Evolutionary conservation across 192 early-diverging fungal genomes (phyloP).

Genomic region (Entomortierella chlamydospora): DNA sequence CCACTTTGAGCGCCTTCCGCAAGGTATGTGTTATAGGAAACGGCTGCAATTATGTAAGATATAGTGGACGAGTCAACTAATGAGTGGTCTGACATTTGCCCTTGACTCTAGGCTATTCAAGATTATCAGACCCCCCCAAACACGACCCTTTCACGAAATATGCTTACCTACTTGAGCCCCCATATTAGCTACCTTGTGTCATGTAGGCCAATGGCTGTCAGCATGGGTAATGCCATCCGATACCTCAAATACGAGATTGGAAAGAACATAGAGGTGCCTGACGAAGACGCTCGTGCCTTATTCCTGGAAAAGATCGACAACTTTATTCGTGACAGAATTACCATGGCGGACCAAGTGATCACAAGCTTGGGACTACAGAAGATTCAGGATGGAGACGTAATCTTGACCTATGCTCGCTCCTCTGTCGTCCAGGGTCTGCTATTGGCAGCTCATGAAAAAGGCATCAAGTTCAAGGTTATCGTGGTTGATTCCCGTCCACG

Average conservation of each 20-base stretch:
- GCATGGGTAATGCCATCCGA: conserved; percentile 94
- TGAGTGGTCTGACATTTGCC: background rate
- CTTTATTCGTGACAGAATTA: conserved; percentile 94
- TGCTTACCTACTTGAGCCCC: conserved; percentile 84
- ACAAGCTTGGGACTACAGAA: conserved; percentile 85
- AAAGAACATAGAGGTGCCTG: conserved; percentile 81
- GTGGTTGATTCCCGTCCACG: conserved; percentile 90
- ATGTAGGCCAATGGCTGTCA: conserved; percentile 87
- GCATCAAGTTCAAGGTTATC: conserved; percentile 90
- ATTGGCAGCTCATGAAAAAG: conserved; percentile 76
- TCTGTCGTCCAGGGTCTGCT: conserved; percentile 86
- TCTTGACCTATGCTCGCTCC: conserved; percentile 94
- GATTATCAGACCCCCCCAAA: conserved; percentile 92
- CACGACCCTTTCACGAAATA: conserved; percentile 80
- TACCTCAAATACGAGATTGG: conserved; percentile 90
- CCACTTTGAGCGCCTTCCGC: conserved; percentile 88
- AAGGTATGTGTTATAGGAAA: conserved; percentile 60
- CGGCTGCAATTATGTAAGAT: background rate
- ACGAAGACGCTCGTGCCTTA: conserved; percentile 79
- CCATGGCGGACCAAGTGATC: conserved; percentile 82
- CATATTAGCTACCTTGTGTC: conserved; percentile 92
- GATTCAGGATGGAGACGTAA: conserved; percentile 92
- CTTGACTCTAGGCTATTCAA: conserved; percentile 75
- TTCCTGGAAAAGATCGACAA: conserved; percentile 82
- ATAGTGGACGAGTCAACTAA: background rate